Base-by-base conservation (phyloP, 805 yeast genomes). In the Saccharomycopsis vini region DNA sequence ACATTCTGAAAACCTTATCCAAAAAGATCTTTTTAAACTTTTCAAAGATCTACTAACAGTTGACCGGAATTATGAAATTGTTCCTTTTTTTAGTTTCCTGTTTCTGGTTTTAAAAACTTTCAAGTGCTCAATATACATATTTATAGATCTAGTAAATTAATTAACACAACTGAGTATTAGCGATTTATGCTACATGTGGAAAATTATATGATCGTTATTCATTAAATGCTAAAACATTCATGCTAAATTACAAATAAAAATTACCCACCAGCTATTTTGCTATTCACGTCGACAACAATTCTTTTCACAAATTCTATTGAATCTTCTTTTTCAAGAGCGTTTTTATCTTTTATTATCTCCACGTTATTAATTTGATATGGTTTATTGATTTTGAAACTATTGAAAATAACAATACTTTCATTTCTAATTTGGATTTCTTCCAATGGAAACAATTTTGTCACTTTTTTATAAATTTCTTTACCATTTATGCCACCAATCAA, bases 371-470 rank as follows among this genome's bases (percentile, higher is more conserved):
- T 15, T n/a, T 20, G 40, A 18, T 28, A 46, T 3, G 49, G 49
- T 24, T 38, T 39, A 16, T 28, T 38, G 18, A 42, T 36, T 23
- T 23, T 30, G 12, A 45, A 22, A 9, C 23, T 37, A 20, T 38
- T 41, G 18, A 44, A 44, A 7, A 45, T 24, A 7, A 38, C 28
- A 20, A 45, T 41, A 16, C 22, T 26, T 6, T 42, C 39, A 5
- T 29, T 16, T 13, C 28, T 38, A 18, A 42, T 43, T n/a, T 13
- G 18, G 15, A 48, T 24, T 24, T 48, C 51, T 22, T 48, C 51
- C 12, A 45, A 19, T 10, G 51, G 51, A 19, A 48, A 45, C 29
- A 48, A 34, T 33, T 48, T 48, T 28, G 39, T 26, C n/a, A 45
- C 21, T 28, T 44, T 48, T 23, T 19, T 23, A 26, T 45, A 48